A percentile compares a stretch with the other conserved stretches of the same genome.
Evolutionary conservation across 805 yeast species (phyloP).

Genomic region (Hanseniaspora hatyaiensis): DNA sequence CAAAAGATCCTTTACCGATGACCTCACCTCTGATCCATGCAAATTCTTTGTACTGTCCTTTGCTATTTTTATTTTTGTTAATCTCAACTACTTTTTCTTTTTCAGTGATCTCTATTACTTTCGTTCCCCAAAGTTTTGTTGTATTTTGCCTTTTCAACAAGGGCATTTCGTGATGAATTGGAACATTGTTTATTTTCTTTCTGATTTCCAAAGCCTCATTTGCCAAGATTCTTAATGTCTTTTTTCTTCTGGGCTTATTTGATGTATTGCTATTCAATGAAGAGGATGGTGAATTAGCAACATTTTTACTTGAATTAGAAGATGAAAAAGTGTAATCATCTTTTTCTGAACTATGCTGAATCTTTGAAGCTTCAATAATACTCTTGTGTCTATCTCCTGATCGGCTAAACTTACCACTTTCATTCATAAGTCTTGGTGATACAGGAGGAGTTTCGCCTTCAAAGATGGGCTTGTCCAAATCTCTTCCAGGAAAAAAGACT

Average conservation of each 20-base stretch:
- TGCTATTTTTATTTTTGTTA: constrained; percentile 50
- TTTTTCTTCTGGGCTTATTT: constrained; percentile 50
- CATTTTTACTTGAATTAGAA: too few species aligned
- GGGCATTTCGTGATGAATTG: constrained; percentile 20
- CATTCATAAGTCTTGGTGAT: constrained; percentile 30
- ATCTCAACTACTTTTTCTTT: constrained; percentile 53
- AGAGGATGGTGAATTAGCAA: background rate
- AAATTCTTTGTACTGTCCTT: constrained; percentile 68
- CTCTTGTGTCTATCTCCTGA: constrained; percentile 1
- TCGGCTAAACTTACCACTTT: background rate
- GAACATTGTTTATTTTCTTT: constrained; percentile 24
- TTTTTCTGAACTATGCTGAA: constrained; percentile 14
- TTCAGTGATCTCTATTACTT: constrained; percentile 79
- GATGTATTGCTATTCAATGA: constrained; percentile 12
- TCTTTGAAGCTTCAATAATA: constrained; percentile 15
- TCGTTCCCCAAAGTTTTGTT: constrained; percentile 88
- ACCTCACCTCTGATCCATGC: constrained; percentile 97
- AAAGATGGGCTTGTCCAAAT: constrained; percentile 81
- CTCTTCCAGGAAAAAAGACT: constrained; percentile 81
- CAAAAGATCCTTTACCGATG: constrained; percentile 94
- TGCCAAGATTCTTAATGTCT: constrained; percentile 86
- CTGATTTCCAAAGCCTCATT: constrained; percentile 70
- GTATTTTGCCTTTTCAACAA: constrained; percentile 64
- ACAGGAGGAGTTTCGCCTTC: constrained; percentile 56
- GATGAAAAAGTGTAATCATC: constrained; percentile 16